Conservation (phyloP, 768 basidiomycete species). For the Amanita phalloides region DNA sequence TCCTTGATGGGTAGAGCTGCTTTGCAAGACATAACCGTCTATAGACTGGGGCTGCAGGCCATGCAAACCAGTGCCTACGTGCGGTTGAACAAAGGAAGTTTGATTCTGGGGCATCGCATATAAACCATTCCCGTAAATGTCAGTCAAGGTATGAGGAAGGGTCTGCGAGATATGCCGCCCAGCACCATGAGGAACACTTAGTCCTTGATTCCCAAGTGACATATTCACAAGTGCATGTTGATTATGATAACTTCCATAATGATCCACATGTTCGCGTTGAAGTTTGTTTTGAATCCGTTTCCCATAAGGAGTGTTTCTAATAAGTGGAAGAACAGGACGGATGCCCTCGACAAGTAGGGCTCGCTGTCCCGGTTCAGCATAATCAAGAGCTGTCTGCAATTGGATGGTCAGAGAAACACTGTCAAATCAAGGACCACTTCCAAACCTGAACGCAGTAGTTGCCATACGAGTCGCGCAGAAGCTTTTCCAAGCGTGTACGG, state of each 20-base stretch:
- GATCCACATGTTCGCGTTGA: constrained; percentile 85
- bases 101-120: constrained; percentile 48
- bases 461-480: constrained; percentile 92
- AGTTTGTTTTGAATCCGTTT: constrained; percentile 99
- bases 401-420: background rate
- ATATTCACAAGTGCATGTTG: constrained; percentile 52
- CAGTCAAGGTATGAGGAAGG: constrained; percentile 46
- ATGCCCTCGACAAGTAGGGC: constrained; percentile 92
- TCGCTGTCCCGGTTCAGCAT: constrained; percentile 91
- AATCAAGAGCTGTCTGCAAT: constrained; percentile 88
- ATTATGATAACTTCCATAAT: constrained; percentile 47
- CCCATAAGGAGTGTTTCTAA: constrained; percentile 98
- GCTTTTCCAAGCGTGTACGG: constrained; percentile 88
- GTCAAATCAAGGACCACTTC: background rate
- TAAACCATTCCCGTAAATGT: constrained; percentile 56
- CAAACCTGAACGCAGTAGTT: constrained; percentile 89
- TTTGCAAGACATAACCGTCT: constrained; percentile 75
- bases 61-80: constrained; percentile 45
- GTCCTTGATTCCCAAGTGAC: constrained; percentile 45
- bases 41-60: constrained; percentile 60
- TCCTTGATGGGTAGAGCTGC: constrained; percentile 53
- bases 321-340: constrained; percentile 94
- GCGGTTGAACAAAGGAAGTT: constrained; percentile 47
- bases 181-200: constrained; percentile 30
- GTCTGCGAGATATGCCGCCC: constrained; percentile 48